Evolutionary conservation across 805 yeast species (phyloP).

Genomic region (Scheffersomyces amazonensis): DNA sequence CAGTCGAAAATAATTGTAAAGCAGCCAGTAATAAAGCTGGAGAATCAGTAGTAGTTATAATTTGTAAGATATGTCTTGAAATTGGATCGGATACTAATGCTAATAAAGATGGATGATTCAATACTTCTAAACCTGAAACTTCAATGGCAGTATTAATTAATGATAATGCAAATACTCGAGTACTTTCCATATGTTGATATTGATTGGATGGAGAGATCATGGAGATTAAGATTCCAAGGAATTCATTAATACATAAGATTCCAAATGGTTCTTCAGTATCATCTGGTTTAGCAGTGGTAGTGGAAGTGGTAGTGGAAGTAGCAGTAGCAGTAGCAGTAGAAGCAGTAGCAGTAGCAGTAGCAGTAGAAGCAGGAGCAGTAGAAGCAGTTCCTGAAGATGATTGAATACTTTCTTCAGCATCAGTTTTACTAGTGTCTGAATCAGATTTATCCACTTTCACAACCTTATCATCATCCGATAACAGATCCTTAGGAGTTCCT

Average conservation of each 20-base stretch:
- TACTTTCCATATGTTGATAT: conserved; percentile 80
- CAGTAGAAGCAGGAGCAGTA: neutral
- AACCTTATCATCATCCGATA: conserved; percentile 1
- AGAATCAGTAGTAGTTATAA: conserved; percentile 72
- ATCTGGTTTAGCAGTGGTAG: neutral
- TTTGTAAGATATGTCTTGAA: conserved; percentile 80
- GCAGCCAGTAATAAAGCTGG: conserved; percentile 71
- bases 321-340: neutral
- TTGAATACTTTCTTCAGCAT: too few relatives aligned
- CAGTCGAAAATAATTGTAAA: conserved; percentile 69
- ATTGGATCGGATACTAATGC: conserved; percentile 72
- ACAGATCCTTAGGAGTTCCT: conserved; percentile 13
- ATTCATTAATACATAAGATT: conserved; percentile 71
- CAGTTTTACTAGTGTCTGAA: conserved; percentile 12
- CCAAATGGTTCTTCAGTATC: conserved; percentile 54
- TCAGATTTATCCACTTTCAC: conserved; percentile 4
- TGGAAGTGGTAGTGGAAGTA: neutral
- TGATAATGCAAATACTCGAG: conserved; percentile 78
- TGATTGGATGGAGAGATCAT: conserved; percentile 81
- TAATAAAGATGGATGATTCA: conserved; percentile 60
- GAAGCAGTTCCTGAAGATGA: neutral
- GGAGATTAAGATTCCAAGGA: conserved; percentile 70
- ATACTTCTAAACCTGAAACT: conserved; percentile 65
- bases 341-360: neutral
- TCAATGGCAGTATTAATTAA: conserved; percentile 79